phyloP scores from a whole-genome alignment of 495 filamentous ascomycete species.

The Lentithecium fluviatile region DNA sequence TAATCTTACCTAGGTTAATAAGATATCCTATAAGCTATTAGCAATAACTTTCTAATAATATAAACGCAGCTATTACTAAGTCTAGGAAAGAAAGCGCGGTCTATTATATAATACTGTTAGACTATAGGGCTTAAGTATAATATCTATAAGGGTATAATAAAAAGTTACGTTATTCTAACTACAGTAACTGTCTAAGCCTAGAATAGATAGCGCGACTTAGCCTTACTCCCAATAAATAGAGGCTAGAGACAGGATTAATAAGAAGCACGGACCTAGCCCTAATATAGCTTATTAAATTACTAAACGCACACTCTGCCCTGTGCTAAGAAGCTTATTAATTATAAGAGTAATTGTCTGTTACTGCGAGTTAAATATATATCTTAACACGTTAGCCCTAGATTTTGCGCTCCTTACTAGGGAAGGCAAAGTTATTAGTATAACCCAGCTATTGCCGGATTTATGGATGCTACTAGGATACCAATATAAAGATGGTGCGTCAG shows the following conservation, averaged over 20 bases:
- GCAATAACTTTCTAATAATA: slow-evolving; percentile 6
- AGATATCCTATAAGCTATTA: neutral
- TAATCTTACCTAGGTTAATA: slow-evolving; percentile 5
- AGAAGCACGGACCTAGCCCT: neutral
- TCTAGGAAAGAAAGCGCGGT: slow-evolving; percentile 3
- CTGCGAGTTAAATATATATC: slow-evolving; percentile 1
- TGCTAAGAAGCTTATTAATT: slow-evolving; percentile 5
- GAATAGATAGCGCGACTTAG: neutral
- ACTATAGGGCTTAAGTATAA: slow-evolving; percentile 1
- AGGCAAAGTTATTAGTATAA: slow-evolving; percentile 1
- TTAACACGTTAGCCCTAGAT: neutral
- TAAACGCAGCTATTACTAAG: slow-evolving; percentile 7
- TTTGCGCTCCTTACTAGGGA: neutral
- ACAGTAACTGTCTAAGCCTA: neutral
- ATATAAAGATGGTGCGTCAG: slow-evolving; percentile 15
- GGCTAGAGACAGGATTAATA: neutral
- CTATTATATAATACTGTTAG: slow-evolving; percentile 7
- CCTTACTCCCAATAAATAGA: slow-evolving; percentile 3
- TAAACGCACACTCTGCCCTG: neutral
- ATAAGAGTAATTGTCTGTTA: slow-evolving; percentile 4
- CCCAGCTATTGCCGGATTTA: too few relatives aligned
- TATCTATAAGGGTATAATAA: neutral
- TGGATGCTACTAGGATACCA: slow-evolving; percentile 8
- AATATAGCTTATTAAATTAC: slow-evolving; percentile 8
- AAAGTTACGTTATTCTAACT: slow-evolving; percentile 6